Evolutionary conservation across 306 rosid genomes (phyloP).

Genomic region (Castanea mollissima): DNA sequence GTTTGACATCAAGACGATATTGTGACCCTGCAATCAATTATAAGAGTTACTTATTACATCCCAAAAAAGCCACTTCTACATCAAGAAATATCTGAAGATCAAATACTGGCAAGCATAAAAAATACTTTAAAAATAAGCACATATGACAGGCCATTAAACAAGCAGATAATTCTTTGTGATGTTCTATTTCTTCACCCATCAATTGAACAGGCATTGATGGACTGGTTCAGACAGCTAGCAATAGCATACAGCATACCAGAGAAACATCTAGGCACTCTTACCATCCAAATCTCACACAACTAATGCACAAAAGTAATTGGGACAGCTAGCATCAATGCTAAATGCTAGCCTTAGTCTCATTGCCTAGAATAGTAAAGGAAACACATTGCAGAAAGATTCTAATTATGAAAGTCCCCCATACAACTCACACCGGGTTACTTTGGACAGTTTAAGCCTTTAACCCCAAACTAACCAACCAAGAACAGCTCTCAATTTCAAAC

Average conservation of each 20-base stretch:
- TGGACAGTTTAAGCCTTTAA: slow-evolving; percentile 8
- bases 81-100: neutral
- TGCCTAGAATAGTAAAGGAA: neutral
- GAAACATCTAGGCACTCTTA: slow-evolving; percentile 14
- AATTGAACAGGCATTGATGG: slow-evolving; percentile 16
- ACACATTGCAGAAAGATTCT: neutral
- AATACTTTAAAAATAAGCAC: slow-evolving; percentile 19
- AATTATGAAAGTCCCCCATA: neutral
- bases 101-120: slow-evolving; percentile 3
- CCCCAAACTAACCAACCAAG: slow-evolving; percentile 2
- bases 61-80: slow-evolving; percentile 6
- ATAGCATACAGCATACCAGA: slow-evolving; percentile 12
- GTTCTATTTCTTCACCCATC: slow-evolving; percentile 13
- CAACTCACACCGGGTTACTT: neutral
- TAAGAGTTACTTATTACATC: slow-evolving; percentile 23
- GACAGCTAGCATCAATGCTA: slow-evolving; percentile 24
- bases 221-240: neutral
- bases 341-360: slow-evolving; percentile 5
- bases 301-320: slow-evolving; percentile 16
- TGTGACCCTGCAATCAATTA: slow-evolving; percentile 79
- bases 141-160: slow-evolving; percentile 16
- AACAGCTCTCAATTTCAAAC: slow-evolving; percentile 16
- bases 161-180: slow-evolving; percentile 4
- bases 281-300: slow-evolving; percentile 23
- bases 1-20: slow-evolving; percentile 87